These are phyloP conservation scores for Anastatica hierochuntica DNA, from an alignment of 345 rosid species.

Conservation along the genomic window DNA sequence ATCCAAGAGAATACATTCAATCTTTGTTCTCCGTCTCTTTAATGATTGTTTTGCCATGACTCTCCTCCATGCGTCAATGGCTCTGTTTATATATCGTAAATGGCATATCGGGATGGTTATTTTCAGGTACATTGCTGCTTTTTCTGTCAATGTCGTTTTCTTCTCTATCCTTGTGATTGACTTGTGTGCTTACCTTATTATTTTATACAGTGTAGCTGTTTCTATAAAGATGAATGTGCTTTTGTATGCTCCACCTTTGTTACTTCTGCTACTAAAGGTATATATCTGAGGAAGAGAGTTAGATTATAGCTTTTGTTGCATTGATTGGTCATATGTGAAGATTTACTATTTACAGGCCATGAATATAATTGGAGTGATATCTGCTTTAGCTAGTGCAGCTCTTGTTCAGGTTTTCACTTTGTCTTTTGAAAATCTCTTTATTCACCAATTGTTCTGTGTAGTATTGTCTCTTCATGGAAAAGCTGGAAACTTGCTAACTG, in stretches of 20 bases:
- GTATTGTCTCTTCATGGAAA: neutral
- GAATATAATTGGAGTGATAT: constrained; percentile 57
- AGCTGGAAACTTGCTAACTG: constrained; percentile 20
- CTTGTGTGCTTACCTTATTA: constrained; percentile 5
- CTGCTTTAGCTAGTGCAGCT: constrained; percentile 83
- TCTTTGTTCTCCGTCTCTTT: constrained; percentile 90
- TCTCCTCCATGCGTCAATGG: constrained; percentile 67
- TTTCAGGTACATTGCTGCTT: constrained; percentile 52
- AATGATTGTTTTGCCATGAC: constrained; percentile 92
- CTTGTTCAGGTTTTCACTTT: constrained; percentile 63
- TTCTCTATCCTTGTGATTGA: constrained; percentile 4
- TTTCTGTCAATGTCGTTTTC: neutral
- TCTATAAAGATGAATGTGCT: constrained; percentile 94
- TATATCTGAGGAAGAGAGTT: neutral
- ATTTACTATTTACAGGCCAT: constrained; percentile 47
- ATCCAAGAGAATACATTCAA: constrained; percentile 84
- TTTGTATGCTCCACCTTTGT: constrained; percentile 76
- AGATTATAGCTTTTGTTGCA: constrained; percentile 2
- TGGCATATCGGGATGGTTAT: constrained; percentile 83
- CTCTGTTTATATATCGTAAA: constrained; percentile 45
- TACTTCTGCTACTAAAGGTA: constrained; percentile 78
- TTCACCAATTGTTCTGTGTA: neutral
- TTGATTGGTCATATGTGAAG: constrained; percentile 15
- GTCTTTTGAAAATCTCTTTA: constrained; percentile 2
- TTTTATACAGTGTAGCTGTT: constrained; percentile 56